A percentile compares a stretch with the other conserved stretches of the same genome.
Conservation (phyloP, 768 basidiomycete genomes). For the Stropharia rugosoannulata region DNA sequence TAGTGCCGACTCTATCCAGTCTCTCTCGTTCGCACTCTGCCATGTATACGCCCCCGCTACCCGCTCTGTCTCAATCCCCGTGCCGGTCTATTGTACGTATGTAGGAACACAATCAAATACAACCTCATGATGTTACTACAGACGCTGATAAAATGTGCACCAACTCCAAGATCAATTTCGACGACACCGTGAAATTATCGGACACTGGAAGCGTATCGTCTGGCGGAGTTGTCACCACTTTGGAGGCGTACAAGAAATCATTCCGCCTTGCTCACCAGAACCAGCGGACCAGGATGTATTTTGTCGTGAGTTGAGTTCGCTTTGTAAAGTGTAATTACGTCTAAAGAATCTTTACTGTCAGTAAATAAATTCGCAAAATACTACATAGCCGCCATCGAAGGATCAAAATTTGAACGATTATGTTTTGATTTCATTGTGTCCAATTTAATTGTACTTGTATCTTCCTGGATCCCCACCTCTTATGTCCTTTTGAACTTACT, state of each 20-base stretch:
- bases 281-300: constrained; percentile 32
- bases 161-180: constrained; percentile 31
- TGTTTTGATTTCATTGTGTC: no score
- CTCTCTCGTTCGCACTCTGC: constrained; percentile 66
- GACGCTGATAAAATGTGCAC: constrained; percentile 65
- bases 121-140: constrained; percentile 19
- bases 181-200: constrained; percentile 35
- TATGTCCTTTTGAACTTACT: no score
- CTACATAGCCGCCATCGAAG: neutral
- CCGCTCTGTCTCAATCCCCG: constrained; percentile 79
- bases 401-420: neutral
- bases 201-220: constrained; percentile 36
- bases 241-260: constrained; percentile 42
- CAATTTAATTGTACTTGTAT: no score
- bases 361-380: neutral
- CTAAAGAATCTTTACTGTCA: neutral
- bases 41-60: constrained; percentile 78
- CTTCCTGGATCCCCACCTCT: no score
- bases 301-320: constrained; percentile 6
- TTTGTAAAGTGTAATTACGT: neutral
- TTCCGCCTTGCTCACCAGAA: constrained; percentile 40
- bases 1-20: constrained; percentile 65
- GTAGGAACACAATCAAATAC: neutral
- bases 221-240: constrained; percentile 27
- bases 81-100: constrained; percentile 72